Evolutionary conservation across 2,329 filamentous ascomycete genomes (phyloP).

Genomic region (Aspergillus arachidicola): DNA sequence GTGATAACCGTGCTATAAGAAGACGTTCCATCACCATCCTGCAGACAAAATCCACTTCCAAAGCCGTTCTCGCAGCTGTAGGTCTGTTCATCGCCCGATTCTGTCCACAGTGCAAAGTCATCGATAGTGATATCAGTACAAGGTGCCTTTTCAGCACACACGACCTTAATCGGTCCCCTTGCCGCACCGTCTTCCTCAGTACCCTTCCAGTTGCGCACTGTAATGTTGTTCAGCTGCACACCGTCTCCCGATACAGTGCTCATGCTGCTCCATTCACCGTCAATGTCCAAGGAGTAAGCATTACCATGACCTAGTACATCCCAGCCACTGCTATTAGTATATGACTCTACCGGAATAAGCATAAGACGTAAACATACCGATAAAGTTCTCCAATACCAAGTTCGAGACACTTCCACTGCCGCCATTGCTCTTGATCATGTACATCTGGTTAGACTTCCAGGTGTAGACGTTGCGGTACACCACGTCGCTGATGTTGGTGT

Average conservation of each 20-base stretch:
- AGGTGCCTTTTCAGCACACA: conserved; percentile 54
- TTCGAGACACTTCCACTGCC: conserved; percentile 57
- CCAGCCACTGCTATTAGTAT: not conserved
- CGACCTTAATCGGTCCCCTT: conserved; percentile 57
- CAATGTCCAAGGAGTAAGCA: conserved; percentile 60
- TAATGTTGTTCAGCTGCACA: conserved; percentile 56
- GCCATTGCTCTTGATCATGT: conserved; percentile 65
- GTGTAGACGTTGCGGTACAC: conserved; percentile 62
- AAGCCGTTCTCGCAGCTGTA: conserved; percentile 55
- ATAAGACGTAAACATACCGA: conserved; percentile 28
- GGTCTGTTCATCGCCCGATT: conserved; percentile 26
- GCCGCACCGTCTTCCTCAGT: conserved; percentile 56
- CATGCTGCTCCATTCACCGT: conserved; percentile 56
- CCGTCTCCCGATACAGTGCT: conserved; percentile 49
- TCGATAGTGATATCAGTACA: conserved; percentile 56
- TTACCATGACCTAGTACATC: conserved; percentile 52
- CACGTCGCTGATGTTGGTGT: conserved; percentile 55
- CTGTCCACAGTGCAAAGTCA: conserved; percentile 53
- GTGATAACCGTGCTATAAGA: conserved; percentile 27
- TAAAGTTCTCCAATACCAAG: conserved; percentile 58
- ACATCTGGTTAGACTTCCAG: conserved; percentile 63
- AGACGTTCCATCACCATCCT: conserved; percentile 24
- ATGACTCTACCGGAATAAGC: too few relatives aligned
- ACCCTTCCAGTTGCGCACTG: conserved; percentile 59
- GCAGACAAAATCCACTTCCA: conserved; percentile 51